These are phyloP conservation scores for Paragyromitra xinjiangensis DNA, from an alignment of 495 filamentous ascomycete genomes.

Conservation along the genomic window DNA sequence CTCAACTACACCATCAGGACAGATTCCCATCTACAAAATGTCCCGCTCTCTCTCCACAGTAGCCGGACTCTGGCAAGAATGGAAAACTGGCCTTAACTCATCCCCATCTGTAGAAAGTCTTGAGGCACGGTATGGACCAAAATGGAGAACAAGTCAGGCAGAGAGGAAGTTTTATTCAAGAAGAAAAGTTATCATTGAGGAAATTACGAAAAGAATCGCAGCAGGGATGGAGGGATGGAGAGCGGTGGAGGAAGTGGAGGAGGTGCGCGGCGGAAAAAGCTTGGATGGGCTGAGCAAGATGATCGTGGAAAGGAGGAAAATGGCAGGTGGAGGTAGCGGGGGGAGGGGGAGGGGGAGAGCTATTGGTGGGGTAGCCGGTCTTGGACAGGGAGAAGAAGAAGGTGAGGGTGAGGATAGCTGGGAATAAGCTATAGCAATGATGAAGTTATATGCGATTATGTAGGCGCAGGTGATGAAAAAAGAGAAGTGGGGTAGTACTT, in stretches of 20 bases:
- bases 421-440: background rate
- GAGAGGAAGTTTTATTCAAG: constrained; percentile 56
- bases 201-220: constrained; percentile 51
- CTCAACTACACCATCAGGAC: constrained; percentile 13
- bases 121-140: constrained; percentile 51
- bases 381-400: constrained; percentile 35
- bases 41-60: constrained; percentile 53
- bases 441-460: constrained; percentile 2
- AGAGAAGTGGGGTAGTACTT: background rate
- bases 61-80: constrained; percentile 53
- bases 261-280: constrained; percentile 46
- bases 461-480: constrained; percentile 4
- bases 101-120: constrained; percentile 51
- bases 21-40: constrained; percentile 52
- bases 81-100: constrained; percentile 39
- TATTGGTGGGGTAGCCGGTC: constrained; percentile 13
- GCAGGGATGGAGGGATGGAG: constrained; percentile 39
- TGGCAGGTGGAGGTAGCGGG: constrained; percentile 18
- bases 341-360: constrained; percentile 31
- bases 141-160: constrained; percentile 52
- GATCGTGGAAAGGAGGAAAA: constrained; percentile 48
- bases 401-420: constrained; percentile 26
- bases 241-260: constrained; percentile 50
- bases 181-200: constrained; percentile 56
- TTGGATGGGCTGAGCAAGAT: constrained; percentile 54